A percentile compares a stretch with the other conserved stretches of the same genome.
Conservation (phyloP, 2,329 filamentous ascomycete genomes). For the Coniella vitis region DNA sequence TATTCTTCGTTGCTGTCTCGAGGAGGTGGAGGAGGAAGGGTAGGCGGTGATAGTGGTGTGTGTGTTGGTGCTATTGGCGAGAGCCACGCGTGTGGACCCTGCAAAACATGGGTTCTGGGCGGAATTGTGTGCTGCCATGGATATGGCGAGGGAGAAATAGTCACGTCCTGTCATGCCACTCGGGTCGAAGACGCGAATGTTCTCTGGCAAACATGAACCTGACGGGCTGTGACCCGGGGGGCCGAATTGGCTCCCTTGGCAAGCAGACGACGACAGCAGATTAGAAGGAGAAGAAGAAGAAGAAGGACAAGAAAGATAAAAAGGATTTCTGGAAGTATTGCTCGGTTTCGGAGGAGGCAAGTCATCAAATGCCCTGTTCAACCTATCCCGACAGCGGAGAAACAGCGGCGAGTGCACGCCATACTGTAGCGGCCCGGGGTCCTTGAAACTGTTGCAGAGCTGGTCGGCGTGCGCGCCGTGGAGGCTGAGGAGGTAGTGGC, state of each 20-base stretch:
- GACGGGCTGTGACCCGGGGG: too few relatives aligned
- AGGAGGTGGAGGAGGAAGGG: too few relatives aligned
- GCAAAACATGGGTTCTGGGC: slow-evolving; percentile 44
- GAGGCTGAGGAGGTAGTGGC: slow-evolving; percentile 51
- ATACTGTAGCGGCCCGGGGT: slow-evolving; percentile 50
- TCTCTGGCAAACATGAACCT: too few relatives aligned
- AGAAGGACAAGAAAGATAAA: too few relatives aligned
- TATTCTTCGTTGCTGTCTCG: too few relatives aligned
- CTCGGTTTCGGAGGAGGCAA: slow-evolving; percentile 38
- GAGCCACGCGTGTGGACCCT: slow-evolving; percentile 37
- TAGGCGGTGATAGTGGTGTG: too few relatives aligned
- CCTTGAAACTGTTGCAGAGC: slow-evolving; percentile 56
- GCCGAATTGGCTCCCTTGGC: too few relatives aligned
- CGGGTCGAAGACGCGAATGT: too few relatives aligned
- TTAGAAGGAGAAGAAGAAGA: too few relatives aligned
- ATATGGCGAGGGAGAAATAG: slow-evolving; percentile 14
- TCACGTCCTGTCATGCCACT: too few relatives aligned
- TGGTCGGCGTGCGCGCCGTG: slow-evolving; percentile 50
- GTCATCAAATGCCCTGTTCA: slow-evolving; percentile 43
- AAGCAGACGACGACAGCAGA: too few relatives aligned
- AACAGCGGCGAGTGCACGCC: slow-evolving; percentile 46
- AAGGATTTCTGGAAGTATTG: too few relatives aligned
- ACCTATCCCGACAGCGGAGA: slow-evolving; percentile 37
- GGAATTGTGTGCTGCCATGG: slow-evolving; percentile 39
- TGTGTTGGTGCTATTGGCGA: slow-evolving; percentile 31